A percentile compares a stretch with the other conserved stretches of the same genome.
phyloP scores from a whole-genome alignment of 228 moss, liverwort and hornwort genomes.

The Sphagnum fallax region DNA sequence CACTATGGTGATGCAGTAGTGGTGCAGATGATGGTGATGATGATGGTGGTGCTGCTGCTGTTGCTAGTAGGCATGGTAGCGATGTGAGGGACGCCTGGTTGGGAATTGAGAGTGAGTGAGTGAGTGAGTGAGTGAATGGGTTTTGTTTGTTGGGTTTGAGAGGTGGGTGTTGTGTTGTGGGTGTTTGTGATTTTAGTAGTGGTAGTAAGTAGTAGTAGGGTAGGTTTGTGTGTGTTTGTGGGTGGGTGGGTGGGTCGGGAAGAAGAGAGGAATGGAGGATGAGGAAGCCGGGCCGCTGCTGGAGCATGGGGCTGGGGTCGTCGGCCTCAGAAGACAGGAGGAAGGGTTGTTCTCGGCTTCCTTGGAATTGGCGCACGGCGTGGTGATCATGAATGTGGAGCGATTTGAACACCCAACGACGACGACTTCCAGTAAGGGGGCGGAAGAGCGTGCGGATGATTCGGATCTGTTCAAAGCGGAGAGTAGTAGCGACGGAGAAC shows the following conservation, averaged over 20 bases:
- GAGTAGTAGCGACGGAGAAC: slow-evolving; percentile 18
- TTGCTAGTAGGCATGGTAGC: too few species aligned
- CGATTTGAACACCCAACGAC: slow-evolving; percentile 5
- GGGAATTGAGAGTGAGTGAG: too few species aligned
- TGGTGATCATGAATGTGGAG: slow-evolving; percentile 5
- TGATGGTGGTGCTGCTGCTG: too few species aligned
- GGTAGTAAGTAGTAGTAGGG: slow-evolving; percentile 2
- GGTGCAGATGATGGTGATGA: too few species aligned
- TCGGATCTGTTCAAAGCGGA: slow-evolving; percentile 19
- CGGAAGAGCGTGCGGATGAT: slow-evolving; percentile 7
- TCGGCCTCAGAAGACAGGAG: slow-evolving; percentile 1
- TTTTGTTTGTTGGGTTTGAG: too few species aligned
- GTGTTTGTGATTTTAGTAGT: too few species aligned
- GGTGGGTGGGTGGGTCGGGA: background rate
- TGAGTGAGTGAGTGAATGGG: too few species aligned
- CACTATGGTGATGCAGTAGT: too few species aligned
- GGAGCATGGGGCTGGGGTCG: slow-evolving; percentile 4
- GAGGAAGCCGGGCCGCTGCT: too few species aligned
- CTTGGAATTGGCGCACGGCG: slow-evolving; percentile 6
- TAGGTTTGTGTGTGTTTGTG: too few species aligned
- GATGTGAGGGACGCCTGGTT: too few species aligned
- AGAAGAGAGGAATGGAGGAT: background rate
- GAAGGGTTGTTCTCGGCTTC: background rate
- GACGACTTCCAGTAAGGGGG: background rate
- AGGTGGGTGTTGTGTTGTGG: too few species aligned